phyloP scores from a whole-genome alignment of 495 filamentous ascomycete species.

The Daldinia grandis region DNA sequence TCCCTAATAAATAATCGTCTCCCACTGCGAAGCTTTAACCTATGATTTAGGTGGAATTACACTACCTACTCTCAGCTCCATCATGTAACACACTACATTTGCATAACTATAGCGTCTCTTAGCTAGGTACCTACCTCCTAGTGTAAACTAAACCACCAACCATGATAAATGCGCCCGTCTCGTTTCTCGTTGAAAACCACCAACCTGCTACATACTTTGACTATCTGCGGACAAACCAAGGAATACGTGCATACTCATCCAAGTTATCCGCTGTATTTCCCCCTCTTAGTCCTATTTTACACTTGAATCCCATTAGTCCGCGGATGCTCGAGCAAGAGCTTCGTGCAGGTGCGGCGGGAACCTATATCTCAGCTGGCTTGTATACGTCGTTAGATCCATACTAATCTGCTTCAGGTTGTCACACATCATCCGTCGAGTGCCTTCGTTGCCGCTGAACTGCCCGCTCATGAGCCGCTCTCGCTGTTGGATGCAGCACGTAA shows the following conservation, averaged over 20 bases:
- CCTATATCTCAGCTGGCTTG: constrained; percentile 90
- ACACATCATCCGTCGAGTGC: constrained; percentile 69
- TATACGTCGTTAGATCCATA: constrained; percentile 92
- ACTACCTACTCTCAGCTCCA: not conserved
- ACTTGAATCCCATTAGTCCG: constrained; percentile 57
- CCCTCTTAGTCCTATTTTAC: constrained; percentile 13
- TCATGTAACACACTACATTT: not conserved
- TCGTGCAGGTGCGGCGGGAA: constrained; percentile 78
- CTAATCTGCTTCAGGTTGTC: constrained; percentile 76
- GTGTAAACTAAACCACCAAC: not conserved
- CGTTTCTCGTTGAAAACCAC: not conserved
- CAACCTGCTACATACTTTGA: not conserved
- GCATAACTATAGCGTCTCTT: not conserved
- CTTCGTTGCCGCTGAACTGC: constrained; percentile 76
- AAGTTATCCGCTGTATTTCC: not conserved
- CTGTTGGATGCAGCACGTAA: constrained; percentile 80
- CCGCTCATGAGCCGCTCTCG: constrained; percentile 70
- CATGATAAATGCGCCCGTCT: not conserved
- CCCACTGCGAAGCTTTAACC: not conserved
- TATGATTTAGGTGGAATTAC: not conserved
- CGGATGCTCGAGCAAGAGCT: constrained; percentile 77
- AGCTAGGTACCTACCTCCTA: not conserved
- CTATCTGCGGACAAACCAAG: not conserved
- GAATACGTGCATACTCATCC: not conserved
- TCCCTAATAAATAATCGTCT: too few species aligned